phyloP scores from a whole-genome alignment of 805 yeast genomes.

The Vanderwaltozyma verrucispora region DNA sequence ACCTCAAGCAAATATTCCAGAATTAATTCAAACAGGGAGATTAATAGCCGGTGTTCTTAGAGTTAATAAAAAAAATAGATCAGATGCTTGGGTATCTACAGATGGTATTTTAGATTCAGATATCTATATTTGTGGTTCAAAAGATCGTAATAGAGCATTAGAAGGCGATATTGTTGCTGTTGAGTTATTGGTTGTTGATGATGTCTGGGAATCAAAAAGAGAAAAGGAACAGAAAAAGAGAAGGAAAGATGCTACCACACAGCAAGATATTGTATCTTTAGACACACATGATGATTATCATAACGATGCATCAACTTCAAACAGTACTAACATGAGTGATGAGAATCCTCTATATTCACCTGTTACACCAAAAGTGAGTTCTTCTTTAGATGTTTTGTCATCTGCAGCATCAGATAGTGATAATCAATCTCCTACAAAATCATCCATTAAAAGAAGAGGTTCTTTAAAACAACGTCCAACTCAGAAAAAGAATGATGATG shows the following conservation, averaged over 20 bases:
- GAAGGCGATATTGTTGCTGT: constrained; percentile 97
- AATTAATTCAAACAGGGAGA: constrained; percentile 77
- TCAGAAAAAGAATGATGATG: constrained; percentile 95
- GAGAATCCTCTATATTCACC: constrained; percentile 1
- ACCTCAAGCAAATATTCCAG: constrained; percentile 89
- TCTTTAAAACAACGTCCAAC: constrained; percentile 92
- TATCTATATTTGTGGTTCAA: constrained; percentile 94
- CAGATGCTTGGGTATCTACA: constrained; percentile 97
- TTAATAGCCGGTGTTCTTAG: constrained; percentile 86
- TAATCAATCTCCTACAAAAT: constrained; percentile 16
- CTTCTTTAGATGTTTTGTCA: constrained; percentile 5
- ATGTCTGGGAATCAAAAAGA: constrained; percentile 92
- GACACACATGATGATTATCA: constrained; percentile 54
- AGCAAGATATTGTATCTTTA: constrained; percentile 32
- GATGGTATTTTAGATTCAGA: constrained; percentile 95
- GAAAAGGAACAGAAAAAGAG: constrained; percentile 97
- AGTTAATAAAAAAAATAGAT: constrained; percentile 91
- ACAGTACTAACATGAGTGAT: constrained; percentile 7
- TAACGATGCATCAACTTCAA: constrained; percentile 55
- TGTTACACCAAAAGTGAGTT: constrained; percentile 1
- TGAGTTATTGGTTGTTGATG: constrained; percentile 88
- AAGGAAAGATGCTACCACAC: constrained; percentile 52
- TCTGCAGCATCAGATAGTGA: constrained; percentile 7
- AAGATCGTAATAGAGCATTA: constrained; percentile 93
- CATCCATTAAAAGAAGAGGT: constrained; percentile 58